Evolutionary conservation across 2,329 filamentous ascomycete species (phyloP).

Genomic region (Talaromyces sp.): DNA sequence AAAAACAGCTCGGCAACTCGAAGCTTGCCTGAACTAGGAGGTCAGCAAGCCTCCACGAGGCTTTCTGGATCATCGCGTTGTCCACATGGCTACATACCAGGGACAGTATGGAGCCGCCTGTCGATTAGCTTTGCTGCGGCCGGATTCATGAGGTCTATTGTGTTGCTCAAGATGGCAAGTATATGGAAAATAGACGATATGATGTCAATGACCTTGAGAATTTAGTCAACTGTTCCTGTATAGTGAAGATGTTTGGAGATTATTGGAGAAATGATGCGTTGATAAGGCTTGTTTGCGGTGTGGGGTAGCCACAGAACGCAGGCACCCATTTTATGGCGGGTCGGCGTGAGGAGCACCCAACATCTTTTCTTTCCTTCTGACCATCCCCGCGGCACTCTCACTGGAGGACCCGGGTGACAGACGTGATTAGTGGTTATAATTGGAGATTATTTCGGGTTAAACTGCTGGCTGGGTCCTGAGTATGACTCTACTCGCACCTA

Average conservation of each 20-base stretch:
- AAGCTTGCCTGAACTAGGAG: slow-evolving; percentile 58
- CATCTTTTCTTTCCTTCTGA: neutral
- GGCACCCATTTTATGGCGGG: neutral
- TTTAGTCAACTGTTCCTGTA: neutral
- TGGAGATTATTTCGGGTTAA: neutral
- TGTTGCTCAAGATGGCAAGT: neutral
- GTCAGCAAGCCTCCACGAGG: neutral
- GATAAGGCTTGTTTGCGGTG: neutral
- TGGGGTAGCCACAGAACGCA: neutral
- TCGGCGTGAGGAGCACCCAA: slow-evolving; percentile 1
- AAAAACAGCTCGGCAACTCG: slow-evolving; percentile 80
- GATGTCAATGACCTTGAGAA: neutral
- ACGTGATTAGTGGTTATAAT: neutral
- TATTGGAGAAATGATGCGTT: slow-evolving; percentile 2
- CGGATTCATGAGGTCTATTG: neutral
- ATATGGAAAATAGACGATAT: neutral
- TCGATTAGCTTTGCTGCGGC: slow-evolving; percentile 40
- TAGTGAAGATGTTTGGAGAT: neutral
- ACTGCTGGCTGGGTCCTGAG: neutral
- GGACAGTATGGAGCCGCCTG: slow-evolving; percentile 35
- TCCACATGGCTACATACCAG: slow-evolving; percentile 27
- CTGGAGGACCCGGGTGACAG: neutral
- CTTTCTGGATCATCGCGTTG: neutral
- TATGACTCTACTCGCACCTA: neutral
- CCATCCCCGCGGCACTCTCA: neutral